Evolutionary conservation across 352 stramenopile genomes (phyloP).

Genomic region (Globisporangium mamillatum): DNA sequence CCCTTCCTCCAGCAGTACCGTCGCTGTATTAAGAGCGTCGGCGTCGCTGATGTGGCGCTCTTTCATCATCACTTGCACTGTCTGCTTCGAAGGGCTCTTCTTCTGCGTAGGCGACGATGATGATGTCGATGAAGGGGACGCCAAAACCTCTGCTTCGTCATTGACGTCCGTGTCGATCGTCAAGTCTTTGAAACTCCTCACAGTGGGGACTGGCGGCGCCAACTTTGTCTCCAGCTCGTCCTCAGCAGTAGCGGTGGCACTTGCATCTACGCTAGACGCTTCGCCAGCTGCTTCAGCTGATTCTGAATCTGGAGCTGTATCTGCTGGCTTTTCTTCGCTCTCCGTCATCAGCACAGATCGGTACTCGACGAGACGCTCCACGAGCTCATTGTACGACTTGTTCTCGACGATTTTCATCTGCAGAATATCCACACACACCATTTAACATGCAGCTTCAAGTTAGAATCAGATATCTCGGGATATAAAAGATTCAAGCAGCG

Average conservation of each 20-base stretch:
- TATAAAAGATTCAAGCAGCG: background rate
- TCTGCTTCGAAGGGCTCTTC: constrained; percentile 68
- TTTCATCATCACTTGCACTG: constrained; percentile 69
- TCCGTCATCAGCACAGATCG: constrained; percentile 69
- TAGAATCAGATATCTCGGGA: background rate
- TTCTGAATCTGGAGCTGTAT: background rate
- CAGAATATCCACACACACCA: constrained; percentile 3
- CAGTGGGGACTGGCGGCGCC: background rate
- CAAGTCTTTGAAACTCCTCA: constrained; percentile 30
- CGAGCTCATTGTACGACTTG: constrained; percentile 98
- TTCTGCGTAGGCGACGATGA: constrained; percentile 29
- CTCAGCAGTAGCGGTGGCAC: constrained; percentile 1
- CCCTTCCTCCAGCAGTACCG: constrained; percentile 68
- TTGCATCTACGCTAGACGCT: background rate
- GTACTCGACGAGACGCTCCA: constrained; percentile 93
- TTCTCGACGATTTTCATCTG: constrained; percentile 76
- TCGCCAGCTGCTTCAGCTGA: constrained; percentile 12
- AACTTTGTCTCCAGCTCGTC: constrained; percentile 15
- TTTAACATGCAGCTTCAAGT: background rate
- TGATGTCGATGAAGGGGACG: constrained; percentile 19
- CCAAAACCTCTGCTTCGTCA: background rate
- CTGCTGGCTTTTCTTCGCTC: constrained; percentile 22
- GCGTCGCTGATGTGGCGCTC: constrained; percentile 74
- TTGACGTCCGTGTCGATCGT: constrained; percentile 40
- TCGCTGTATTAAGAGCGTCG: constrained; percentile 55